phyloP scores from a whole-genome alignment of 805 yeast genomes.

The Kregervanrija delftensis region DNA sequence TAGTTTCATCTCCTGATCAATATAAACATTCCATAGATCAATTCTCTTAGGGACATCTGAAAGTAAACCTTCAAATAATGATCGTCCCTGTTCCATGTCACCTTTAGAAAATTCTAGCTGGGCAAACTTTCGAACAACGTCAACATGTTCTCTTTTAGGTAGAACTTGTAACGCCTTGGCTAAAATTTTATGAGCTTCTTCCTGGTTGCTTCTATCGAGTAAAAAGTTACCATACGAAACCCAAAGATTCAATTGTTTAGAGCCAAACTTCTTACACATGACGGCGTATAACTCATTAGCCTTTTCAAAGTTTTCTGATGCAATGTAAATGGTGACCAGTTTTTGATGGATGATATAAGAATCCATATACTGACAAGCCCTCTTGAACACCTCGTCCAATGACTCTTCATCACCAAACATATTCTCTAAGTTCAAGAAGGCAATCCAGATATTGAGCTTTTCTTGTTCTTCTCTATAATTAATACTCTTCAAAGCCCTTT shows the following conservation, averaged over 20 bases:
- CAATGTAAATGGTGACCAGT: slow-evolving; percentile 64
- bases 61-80: slow-evolving; percentile 86
- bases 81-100: slow-evolving; percentile 90
- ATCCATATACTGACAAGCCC: slow-evolving; percentile 89
- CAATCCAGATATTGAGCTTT: slow-evolving; percentile 93
- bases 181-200: slow-evolving; percentile 65
- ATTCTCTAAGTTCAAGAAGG: slow-evolving; percentile 86
- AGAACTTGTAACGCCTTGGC: slow-evolving; percentile 66
- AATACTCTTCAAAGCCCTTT: slow-evolving; percentile 86
- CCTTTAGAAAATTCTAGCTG: slow-evolving; percentile 83
- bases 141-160: slow-evolving; percentile 69
- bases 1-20: slow-evolving; percentile 83
- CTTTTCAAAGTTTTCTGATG: slow-evolving; percentile 63
- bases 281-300: slow-evolving; percentile 64
- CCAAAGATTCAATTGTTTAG: slow-evolving; percentile 67
- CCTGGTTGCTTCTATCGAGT: slow-evolving; percentile 48
- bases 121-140: slow-evolving; percentile 81
- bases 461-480: slow-evolving; percentile 88
- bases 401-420: slow-evolving; percentile 85
- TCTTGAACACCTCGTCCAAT: slow-evolving; percentile 71
- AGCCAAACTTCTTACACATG: slow-evolving; percentile 76
- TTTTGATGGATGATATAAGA: slow-evolving; percentile 74
- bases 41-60: slow-evolving; percentile 87
- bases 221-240: slow-evolving; percentile 71
- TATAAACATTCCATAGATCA: slow-evolving; percentile 91